These are phyloP conservation scores for Komagataella mondaviorum DNA, from an alignment of 805 yeast species.

Conservation along the genomic window DNA sequence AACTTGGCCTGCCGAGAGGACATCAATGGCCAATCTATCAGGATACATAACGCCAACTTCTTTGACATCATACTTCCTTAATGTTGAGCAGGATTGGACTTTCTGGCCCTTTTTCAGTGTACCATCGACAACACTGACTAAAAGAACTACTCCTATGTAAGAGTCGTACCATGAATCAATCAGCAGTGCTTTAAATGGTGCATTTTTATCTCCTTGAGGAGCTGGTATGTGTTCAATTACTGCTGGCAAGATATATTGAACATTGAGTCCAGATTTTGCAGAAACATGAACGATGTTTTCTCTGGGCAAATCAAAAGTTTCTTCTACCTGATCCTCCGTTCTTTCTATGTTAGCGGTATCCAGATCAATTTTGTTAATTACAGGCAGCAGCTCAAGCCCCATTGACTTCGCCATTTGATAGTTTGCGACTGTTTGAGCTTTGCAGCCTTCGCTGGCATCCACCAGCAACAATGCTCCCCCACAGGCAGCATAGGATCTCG, in stretches of 20 bases:
- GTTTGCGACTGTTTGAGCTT: slow-evolving; percentile 98
- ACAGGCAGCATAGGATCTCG: slow-evolving; percentile 90
- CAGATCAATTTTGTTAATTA: slow-evolving; percentile 83
- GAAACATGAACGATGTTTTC: slow-evolving; percentile 74
- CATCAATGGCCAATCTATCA: slow-evolving; percentile 53
- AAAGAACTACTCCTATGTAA: slow-evolving; percentile 79
- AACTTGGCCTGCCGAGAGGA: slow-evolving; percentile 79
- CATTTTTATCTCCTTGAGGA: slow-evolving; percentile 42
- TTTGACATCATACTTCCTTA: slow-evolving; percentile 68
- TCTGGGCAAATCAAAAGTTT: slow-evolving; percentile 65
- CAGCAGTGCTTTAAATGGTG: slow-evolving; percentile 58
- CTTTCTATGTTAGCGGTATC: slow-evolving; percentile 75
- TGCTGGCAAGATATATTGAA: slow-evolving; percentile 66
- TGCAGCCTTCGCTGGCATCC: slow-evolving; percentile 94
- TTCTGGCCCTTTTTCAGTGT: slow-evolving; percentile 58
- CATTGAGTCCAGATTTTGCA: slow-evolving; percentile 83
- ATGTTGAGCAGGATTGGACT: slow-evolving; percentile 66
- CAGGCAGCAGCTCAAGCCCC: slow-evolving; percentile 73
- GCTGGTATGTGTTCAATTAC: slow-evolving; percentile 72
- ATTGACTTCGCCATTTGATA: slow-evolving; percentile 81
- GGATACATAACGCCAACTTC: slow-evolving; percentile 97
- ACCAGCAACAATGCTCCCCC: slow-evolving; percentile 85
- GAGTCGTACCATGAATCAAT: slow-evolving; percentile 98
- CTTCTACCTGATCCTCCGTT: slow-evolving; percentile 75
- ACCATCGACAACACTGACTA: slow-evolving; percentile 83